Evolutionary conservation across 2,329 filamentous ascomycete genomes (phyloP).

Genomic region (Sporothrix curviconia): DNA sequence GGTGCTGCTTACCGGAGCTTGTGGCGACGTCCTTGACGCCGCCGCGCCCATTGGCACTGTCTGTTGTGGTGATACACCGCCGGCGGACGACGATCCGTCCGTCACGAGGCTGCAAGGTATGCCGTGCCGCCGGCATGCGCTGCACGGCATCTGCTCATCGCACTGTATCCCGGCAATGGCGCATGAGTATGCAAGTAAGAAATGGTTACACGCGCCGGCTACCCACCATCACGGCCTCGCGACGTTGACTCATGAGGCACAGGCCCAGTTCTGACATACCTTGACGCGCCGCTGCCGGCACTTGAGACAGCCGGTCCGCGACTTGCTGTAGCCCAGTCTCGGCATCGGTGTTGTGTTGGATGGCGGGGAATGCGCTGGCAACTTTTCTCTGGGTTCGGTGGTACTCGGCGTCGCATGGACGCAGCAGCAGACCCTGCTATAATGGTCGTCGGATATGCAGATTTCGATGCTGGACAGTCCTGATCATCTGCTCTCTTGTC

Average conservation of each 20-base stretch:
- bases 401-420: no score
- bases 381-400: no score
- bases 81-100: neutral
- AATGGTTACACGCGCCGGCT: no score
- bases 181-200: no score
- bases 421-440: no score
- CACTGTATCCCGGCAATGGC: conserved; percentile 13
- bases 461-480: no score
- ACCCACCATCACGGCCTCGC: neutral
- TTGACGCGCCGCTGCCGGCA: conserved; percentile 21
- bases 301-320: conserved; percentile 20
- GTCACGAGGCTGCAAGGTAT: conserved; percentile 18
- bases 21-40: neutral
- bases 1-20: neutral
- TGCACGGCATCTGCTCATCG: conserved; percentile 21
- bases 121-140: conserved; percentile 20
- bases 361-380: no score
- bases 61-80: neutral
- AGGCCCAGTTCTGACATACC: conserved; percentile 3
- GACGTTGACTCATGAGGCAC: neutral
- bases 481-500: no score
- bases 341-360: conserved; percentile 20
- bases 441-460: no score
- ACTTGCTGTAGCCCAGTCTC: conserved; percentile 21
- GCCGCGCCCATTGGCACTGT: neutral